Conservation (phyloP, 805 yeast species). For the Aciculoconidium aculeatum region DNA sequence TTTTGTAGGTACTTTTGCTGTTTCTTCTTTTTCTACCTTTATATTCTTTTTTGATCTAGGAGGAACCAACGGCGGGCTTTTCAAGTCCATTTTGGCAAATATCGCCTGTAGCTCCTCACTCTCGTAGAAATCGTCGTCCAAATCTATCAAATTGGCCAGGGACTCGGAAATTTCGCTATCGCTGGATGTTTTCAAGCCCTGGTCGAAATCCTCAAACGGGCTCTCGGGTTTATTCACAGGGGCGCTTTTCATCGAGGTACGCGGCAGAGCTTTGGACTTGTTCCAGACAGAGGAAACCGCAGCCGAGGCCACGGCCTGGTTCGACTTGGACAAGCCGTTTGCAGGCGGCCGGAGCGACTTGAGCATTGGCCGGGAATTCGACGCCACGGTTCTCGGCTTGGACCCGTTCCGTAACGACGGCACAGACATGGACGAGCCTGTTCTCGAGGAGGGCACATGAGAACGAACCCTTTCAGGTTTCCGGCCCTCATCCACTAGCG, state of each 20-base stretch:
- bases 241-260: conserved; percentile 3
- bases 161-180: conserved; percentile 17
- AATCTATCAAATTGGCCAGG: conserved; percentile 3
- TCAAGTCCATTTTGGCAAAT: conserved; percentile 2
- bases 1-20: neutral
- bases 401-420: conserved; percentile 12
- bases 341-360: conserved; percentile 23
- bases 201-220: conserved; percentile 36
- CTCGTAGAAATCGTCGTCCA: conserved; percentile 1
- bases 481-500: conserved; percentile 37
- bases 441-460: too few relatives aligned
- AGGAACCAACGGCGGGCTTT: conserved; percentile 2
- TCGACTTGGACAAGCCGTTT: conserved; percentile 9
- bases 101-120: conserved; percentile 2
- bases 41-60: neutral
- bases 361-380: conserved; percentile 10
- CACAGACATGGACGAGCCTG: conserved; percentile 12
- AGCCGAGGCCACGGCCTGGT: conserved; percentile 16
- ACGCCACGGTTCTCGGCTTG: conserved; percentile 3
- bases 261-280: conserved; percentile 11
- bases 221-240: conserved; percentile 12
- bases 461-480: too few relatives aligned
- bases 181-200: conserved; percentile 20
- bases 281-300: conserved; percentile 30
- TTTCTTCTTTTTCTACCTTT: neutral